phyloP scores from a whole-genome alignment of 805 yeast species.

The Cyberlindnera mississippiensis region DNA sequence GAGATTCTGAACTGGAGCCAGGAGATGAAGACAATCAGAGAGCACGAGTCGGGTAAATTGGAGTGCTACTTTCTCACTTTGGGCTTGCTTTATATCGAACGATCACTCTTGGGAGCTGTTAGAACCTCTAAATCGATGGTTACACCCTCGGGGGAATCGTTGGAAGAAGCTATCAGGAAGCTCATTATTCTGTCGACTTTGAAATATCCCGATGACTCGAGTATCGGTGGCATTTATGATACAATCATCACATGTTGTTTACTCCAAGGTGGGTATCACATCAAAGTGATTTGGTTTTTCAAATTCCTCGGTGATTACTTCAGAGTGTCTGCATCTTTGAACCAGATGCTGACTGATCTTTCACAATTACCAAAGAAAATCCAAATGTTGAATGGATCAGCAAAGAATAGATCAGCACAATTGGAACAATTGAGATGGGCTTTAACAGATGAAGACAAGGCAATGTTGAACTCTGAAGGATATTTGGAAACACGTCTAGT shows the following conservation, averaged over 20 bases:
- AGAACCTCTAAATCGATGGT: background rate
- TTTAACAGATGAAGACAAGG: slow-evolving; percentile 2
- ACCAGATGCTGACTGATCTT: background rate
- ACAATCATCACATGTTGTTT: slow-evolving; percentile 40
- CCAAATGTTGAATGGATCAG: slow-evolving; percentile 1
- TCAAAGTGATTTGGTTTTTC: slow-evolving; percentile 42
- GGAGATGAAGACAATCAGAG: slow-evolving; percentile 1
- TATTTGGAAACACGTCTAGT: background rate
- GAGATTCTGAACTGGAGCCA: slow-evolving; percentile 9
- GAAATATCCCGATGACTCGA: slow-evolving; percentile 34
- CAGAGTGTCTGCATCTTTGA: background rate
- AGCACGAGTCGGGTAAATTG: slow-evolving; percentile 9
- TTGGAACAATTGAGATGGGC: slow-evolving; percentile 5
- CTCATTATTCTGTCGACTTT: slow-evolving; percentile 16
- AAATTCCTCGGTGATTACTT: slow-evolving; percentile 33
- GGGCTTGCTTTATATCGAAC: slow-evolving; percentile 15
- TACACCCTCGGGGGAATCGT: background rate
- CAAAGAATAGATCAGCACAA: background rate
- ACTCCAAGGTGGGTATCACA: slow-evolving; percentile 41
- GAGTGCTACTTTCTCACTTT: slow-evolving; percentile 12
- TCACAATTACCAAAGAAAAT: slow-evolving; percentile 2
- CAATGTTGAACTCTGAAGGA: background rate
- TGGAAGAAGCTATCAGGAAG: slow-evolving; percentile 16
- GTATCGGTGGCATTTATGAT: slow-evolving; percentile 34
- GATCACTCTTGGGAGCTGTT: background rate